A percentile compares a stretch with the other conserved stretches of the same genome.
These are phyloP conservation scores for Cytospora mali DNA, from an alignment of 2,329 filamentous ascomycete genomes.

Conservation along the genomic window DNA sequence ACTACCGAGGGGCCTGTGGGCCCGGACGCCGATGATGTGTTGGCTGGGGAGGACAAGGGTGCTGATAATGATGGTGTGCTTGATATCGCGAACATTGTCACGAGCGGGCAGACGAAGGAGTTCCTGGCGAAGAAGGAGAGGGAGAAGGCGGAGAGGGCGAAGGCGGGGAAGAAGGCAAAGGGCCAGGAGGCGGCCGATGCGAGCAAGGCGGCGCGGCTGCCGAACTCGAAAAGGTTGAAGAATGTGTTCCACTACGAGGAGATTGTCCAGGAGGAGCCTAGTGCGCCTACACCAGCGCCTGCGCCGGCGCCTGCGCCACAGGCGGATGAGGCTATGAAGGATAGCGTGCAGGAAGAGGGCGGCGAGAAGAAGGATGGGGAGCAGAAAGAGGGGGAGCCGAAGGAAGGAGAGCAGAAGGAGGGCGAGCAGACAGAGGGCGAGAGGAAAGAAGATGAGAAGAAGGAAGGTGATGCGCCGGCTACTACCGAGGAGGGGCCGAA, in stretches of 20 bases:
- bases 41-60: slow-evolving; percentile 45
- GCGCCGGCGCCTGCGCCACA: slow-evolving; percentile 39
- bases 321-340: slow-evolving; percentile 25
- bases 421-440: neutral
- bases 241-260: slow-evolving; percentile 78
- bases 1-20: slow-evolving; percentile 38
- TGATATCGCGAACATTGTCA: slow-evolving; percentile 83
- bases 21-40: slow-evolving; percentile 37
- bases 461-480: slow-evolving; percentile 3
- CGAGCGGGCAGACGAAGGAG: slow-evolving; percentile 78
- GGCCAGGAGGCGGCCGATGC: slow-evolving; percentile 57
- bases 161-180: slow-evolving; percentile 63
- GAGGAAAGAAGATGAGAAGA: neutral
- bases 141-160: slow-evolving; percentile 70
- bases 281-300: slow-evolving; percentile 38
- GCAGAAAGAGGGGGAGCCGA: neutral
- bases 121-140: slow-evolving; percentile 82
- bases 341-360: slow-evolving; percentile 8
- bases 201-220: slow-evolving; percentile 62
- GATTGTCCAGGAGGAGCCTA: slow-evolving; percentile 57
- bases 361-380: neutral
- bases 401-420: slow-evolving; percentile 1
- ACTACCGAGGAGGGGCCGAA: slow-evolving; percentile 28
- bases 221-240: slow-evolving; percentile 71
- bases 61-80: slow-evolving; percentile 70